Base-by-base conservation (phyloP, 768 basidiomycete genomes). In the Tulasnella sp. region DNA sequence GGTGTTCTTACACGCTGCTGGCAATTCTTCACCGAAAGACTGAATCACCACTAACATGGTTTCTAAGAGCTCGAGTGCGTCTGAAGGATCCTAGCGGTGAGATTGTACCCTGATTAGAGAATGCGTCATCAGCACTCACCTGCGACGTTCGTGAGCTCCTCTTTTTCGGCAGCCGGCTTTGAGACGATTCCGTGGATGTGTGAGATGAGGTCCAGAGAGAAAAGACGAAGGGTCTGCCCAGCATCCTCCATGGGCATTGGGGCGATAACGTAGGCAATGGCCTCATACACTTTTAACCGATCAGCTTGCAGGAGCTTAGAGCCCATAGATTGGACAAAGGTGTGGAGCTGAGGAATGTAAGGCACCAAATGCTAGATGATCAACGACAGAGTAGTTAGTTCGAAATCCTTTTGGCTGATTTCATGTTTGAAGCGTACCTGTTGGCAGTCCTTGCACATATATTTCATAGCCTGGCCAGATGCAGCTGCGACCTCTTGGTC, bases 381-480 rank as follows among this genome's bases (percentile, higher is more conserved):
- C 62, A 71, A n/a, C 52, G 79, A 27, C 31, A 42, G 62, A 4
- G 6, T 76, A 77, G 14, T 27, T 12, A 80, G 36, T 62, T 68
- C 68, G 16, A n/a, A 81, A 24, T 34, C 34, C 39, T 21, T 77
- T 44, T 18, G 36, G 19, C 39, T 4, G 38, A 40, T 18, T 52
- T n/a, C 52, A 36, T 42, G 16, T 40, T 8, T 39, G 36, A 36
- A 40, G 81, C 87, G 81, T 83, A 94, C 95, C 87, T 89, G 87
- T 87, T 93, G 95, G 87, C 98, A 99, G 85, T 99, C 98, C 84
- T 98, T 93, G 85, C 97, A 99, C 81, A 99, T 88, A 85, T 94
- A 98, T 84, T 96, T 97, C 86, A 99, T 88, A 14, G 98, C 96
- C 84, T 98, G 96, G 2, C 97, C 95, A 3, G 98, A 95, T 27